phyloP scores from a whole-genome alignment of 2,329 filamentous ascomycete species.

The Aspergillus clavatus region DNA sequence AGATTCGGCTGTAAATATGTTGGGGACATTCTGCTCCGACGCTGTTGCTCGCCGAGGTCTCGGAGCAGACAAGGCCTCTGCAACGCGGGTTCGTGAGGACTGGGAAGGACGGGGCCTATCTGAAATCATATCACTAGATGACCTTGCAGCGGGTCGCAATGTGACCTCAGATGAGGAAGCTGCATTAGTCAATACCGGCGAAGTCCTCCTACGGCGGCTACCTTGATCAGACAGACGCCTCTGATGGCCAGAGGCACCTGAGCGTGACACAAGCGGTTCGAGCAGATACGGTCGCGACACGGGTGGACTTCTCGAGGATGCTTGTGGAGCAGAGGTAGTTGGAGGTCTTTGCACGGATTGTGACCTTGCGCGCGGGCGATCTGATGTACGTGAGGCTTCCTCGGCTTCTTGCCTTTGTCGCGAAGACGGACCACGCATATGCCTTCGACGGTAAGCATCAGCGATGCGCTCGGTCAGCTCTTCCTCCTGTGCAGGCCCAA shows the following conservation, averaged over 20 bases:
- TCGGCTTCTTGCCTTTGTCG: slow-evolving; percentile 34
- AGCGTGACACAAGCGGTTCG: slow-evolving; percentile 22
- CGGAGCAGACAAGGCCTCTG: slow-evolving; percentile 19
- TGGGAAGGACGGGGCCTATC: slow-evolving; percentile 28
- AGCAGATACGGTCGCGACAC: slow-evolving; percentile 33
- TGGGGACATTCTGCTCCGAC: slow-evolving; percentile 27
- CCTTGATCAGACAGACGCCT: slow-evolving; percentile 35
- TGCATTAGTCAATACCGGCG: slow-evolving; percentile 29
- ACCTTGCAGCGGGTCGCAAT: slow-evolving; percentile 29
- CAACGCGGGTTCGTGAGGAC: slow-evolving; percentile 17
- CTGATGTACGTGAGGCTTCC: slow-evolving; percentile 27
- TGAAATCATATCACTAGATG: slow-evolving; percentile 34
- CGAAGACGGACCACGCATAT: slow-evolving; percentile 45
- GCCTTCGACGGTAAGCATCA: slow-evolving; percentile 75
- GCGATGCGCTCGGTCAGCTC: slow-evolving; percentile 87
- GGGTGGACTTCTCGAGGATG: slow-evolving; percentile 21
- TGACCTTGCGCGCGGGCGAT: slow-evolving; percentile 26
- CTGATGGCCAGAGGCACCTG: slow-evolving; percentile 25
- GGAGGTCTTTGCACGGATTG: slow-evolving; percentile 26
- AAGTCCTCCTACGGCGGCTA: slow-evolving; percentile 27
- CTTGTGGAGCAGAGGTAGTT: slow-evolving; percentile 16
- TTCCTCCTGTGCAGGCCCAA: slow-evolving; percentile 79
- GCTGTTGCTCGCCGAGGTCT: slow-evolving; percentile 31
- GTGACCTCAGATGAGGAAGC: slow-evolving; percentile 33
- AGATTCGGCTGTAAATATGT: slow-evolving; percentile 19